Evolutionary conservation across 495 filamentous ascomycete species (phyloP), one percentile per base, ranked within the genome.

Genomic region (Cenococcum geophilum): DNA sequence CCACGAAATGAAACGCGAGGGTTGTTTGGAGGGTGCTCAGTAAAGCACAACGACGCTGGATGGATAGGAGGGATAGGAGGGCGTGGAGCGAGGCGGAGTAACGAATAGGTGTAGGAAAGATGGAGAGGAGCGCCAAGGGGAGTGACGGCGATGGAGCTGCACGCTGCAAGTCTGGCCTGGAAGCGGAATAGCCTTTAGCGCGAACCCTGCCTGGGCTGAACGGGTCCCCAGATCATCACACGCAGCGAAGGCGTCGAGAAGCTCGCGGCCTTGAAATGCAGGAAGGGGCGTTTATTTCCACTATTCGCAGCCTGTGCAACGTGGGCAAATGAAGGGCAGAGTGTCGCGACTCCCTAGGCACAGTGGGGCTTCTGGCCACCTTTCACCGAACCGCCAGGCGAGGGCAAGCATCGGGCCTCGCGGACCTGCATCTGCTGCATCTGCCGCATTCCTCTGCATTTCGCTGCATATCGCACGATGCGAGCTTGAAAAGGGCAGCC

Each of bases 341-440:
- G n/a, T 23, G 9, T 16, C 22, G 10, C 21, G 49, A 8, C 21
- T 23, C 23, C 10, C 14, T 20, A 32, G 20, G 49, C 49, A 20
- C 20, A 16, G 21, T 16, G 49, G 21, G 49, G 18, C 49, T 16
- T 52, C 49, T 25, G 49, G 48, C 48, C 48, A 52, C 49, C 49
- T 23, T 32, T 25, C 10, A 52, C 23, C 16, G 21, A n/a, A n/a
- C n/a, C n/a, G n/a, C n/a, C n/a, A n/a, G n/a, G n/a, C n/a, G n/a
- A 16, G 14, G 14, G 14, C 49, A 6, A 23, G 1, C 49, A 32
- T 18, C 48, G 14, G 14, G 49, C 25, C 25, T 23, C 21, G 9
- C 49, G 49, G 49, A 52, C 49, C 49, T 52, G 49, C 49, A 27
- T 52, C 21, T 52, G 21, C 14, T 52, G n/a, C n/a, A n/a, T n/a